phyloP scores from a whole-genome alignment of 345 rosid species.

The Eucalyptus coolabah region DNA sequence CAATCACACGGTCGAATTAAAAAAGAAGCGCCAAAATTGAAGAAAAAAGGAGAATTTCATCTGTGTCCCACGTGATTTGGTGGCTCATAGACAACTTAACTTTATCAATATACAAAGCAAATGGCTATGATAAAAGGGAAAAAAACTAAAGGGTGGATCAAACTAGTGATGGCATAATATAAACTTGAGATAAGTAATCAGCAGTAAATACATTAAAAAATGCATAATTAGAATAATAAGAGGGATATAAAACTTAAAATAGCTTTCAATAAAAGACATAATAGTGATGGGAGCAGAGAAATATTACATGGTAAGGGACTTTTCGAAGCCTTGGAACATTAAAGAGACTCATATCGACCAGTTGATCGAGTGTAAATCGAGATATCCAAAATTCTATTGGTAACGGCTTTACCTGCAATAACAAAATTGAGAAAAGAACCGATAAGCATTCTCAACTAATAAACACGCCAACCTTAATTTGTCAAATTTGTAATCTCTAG shows the following conservation, averaged over 20 bases:
- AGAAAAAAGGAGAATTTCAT: not conserved
- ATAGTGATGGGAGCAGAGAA: not conserved
- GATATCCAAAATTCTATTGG: not conserved
- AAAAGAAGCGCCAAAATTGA: not conserved
- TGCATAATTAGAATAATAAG: not conserved
- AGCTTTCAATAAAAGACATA: not conserved
- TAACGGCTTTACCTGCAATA: not conserved
- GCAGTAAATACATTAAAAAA: not conserved
- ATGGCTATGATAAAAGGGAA: not conserved
- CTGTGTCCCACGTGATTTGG: no score
- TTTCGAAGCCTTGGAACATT: not conserved
- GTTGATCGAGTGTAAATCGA: not conserved
- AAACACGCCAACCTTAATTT: no score
- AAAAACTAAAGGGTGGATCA: not conserved
- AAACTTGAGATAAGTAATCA: not conserved
- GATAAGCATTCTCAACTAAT: no score
- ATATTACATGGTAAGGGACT: not conserved
- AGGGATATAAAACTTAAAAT: not conserved
- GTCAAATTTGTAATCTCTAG: no score
- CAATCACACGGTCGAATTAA: not conserved
- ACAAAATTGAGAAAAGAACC: not conserved
- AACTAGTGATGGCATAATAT: not conserved
- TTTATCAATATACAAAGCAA: no score
- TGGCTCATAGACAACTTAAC: not conserved
- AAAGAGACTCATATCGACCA: not conserved